phyloP scores from a whole-genome alignment of 192 early-diverging fungal genomes.

The Coemansia sp. region DNA sequence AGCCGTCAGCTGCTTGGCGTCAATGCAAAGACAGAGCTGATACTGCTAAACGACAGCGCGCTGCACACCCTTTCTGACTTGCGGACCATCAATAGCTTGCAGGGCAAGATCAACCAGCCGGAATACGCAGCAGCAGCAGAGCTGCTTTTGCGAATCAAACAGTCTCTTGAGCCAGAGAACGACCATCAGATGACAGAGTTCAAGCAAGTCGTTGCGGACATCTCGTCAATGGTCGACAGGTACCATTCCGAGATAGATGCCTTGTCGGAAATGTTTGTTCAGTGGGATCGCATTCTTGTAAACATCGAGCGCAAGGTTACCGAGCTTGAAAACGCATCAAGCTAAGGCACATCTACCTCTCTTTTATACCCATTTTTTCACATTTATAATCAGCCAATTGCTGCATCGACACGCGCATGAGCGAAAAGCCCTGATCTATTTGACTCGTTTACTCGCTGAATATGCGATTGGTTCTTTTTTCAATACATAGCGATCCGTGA shows the following conservation, averaged over 20 bases:
- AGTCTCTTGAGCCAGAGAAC: slow-evolving; percentile 28
- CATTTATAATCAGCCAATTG: background rate
- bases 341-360: background rate
- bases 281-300: slow-evolving; percentile 40
- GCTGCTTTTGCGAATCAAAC: slow-evolving; percentile 16
- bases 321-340: slow-evolving; percentile 17
- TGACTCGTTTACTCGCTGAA: background rate
- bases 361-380: background rate
- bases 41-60: slow-evolving; percentile 34
- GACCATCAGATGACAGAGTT: slow-evolving; percentile 26
- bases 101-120: slow-evolving; percentile 39
- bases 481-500: background rate
- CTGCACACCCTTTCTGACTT: slow-evolving; percentile 30
- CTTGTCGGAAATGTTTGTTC: slow-evolving; percentile 45
- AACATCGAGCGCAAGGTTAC: slow-evolving; percentile 36
- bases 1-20: slow-evolving; percentile 35
- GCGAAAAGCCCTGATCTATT: background rate
- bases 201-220: slow-evolving; percentile 23
- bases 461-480: background rate
- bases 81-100: slow-evolving; percentile 35
- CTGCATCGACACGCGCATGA: background rate
- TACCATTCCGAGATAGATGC: slow-evolving; percentile 47
- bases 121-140: slow-evolving; percentile 41
- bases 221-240: slow-evolving; percentile 40
- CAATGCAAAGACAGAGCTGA: slow-evolving; percentile 40